Conservation (phyloP, 2,329 filamentous ascomycete species). For the Colletotrichum euphorbiae region DNA sequence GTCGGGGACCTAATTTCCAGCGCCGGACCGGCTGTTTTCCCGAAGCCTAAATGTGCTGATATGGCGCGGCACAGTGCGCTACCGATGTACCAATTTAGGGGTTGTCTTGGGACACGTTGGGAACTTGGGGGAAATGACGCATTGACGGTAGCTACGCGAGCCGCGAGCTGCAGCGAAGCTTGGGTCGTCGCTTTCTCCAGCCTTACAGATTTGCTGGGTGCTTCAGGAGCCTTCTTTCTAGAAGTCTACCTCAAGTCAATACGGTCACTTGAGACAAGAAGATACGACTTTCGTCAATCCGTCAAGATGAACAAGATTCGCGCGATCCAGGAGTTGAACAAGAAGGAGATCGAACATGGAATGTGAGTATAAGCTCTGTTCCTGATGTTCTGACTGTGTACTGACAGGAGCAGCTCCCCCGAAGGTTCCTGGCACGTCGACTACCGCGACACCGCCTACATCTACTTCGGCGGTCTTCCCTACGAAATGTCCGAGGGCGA, state of each 20-base stretch:
- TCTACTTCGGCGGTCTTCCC: constrained; percentile 95
- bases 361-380: constrained; percentile 64
- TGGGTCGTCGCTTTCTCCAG: constrained; percentile 15
- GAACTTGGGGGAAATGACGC: constrained; percentile 37
- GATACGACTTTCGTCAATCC: not conserved
- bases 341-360: constrained; percentile 91
- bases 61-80: constrained; percentile 28
- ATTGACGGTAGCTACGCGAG: constrained; percentile 26
- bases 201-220: constrained; percentile 34
- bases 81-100: constrained; percentile 27
- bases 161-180: constrained; percentile 24
- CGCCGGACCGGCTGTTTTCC: constrained; percentile 40
- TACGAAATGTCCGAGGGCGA: constrained; percentile 96
- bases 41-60: constrained; percentile 13
- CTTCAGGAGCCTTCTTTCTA: not conserved
- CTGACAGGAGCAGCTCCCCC: constrained; percentile 69
- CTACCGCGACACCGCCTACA: constrained; percentile 95
- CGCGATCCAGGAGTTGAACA: constrained; percentile 91
- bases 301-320: constrained; percentile 89
- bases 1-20: constrained; percentile 33
- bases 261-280: not conserved
- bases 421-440: constrained; percentile 97
- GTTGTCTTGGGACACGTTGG: constrained; percentile 13
- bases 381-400: not conserved
- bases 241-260: not conserved